Percentiles rank a stretch among this genome's conserved stretches.
Conservation (phyloP, 176 grass and related monocot species). For the Bonia amplexicaulis region DNA sequence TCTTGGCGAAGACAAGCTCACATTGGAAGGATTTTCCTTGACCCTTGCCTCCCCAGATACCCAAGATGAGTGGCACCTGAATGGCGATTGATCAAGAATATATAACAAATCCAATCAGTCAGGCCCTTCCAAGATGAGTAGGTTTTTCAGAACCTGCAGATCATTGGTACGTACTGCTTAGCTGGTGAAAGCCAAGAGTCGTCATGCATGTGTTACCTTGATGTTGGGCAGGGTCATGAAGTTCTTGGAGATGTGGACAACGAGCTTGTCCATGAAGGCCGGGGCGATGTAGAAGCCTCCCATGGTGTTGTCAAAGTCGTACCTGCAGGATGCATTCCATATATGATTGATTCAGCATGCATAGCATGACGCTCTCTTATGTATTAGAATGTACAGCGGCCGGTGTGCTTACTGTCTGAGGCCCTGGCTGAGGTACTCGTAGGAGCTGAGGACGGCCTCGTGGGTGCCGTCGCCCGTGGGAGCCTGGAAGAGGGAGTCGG, state of each 20-base stretch:
- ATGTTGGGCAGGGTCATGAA: slow-evolving; percentile 97
- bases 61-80: slow-evolving; percentile 91
- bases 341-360: no score
- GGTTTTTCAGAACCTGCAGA: background rate
- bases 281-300: slow-evolving; percentile 77
- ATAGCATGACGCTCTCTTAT: no score
- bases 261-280: slow-evolving; percentile 94
- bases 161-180: background rate
- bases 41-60: slow-evolving; percentile 99
- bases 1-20: slow-evolving; percentile 91
- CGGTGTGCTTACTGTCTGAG: slow-evolving; percentile 32
- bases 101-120: background rate
- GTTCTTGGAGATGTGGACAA: slow-evolving; percentile 94
- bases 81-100: background rate
- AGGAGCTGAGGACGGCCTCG: slow-evolving; percentile 75
- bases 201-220: slow-evolving; percentile 38
- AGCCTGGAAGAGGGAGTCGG: slow-evolving; percentile 75
- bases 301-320: slow-evolving; percentile 56
- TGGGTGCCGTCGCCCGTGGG: slow-evolving; percentile 80
- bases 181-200: background rate
- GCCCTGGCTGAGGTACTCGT: slow-evolving; percentile 91
- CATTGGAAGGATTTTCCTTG: slow-evolving; percentile 99
- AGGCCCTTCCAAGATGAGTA: background rate
- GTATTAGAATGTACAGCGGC: background rate
- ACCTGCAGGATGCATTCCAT: background rate